These are phyloP conservation scores for Cetradonia linearis DNA, from an alignment of 495 filamentous ascomycete species.

Conservation along the genomic window DNA sequence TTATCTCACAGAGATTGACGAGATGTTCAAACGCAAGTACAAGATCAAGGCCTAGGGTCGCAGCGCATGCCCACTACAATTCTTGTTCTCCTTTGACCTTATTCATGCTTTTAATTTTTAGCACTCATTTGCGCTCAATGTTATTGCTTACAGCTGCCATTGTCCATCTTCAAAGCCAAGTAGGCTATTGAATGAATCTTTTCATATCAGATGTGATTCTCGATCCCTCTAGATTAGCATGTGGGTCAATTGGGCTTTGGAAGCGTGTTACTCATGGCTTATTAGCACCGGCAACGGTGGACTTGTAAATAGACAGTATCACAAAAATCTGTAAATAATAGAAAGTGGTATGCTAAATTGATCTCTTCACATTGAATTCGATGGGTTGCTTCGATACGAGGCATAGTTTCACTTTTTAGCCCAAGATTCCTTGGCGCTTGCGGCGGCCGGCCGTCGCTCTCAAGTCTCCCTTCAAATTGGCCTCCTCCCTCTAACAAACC, in stretches of 20 bases:
- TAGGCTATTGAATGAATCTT: background rate
- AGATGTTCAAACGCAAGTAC: slow-evolving; percentile 91
- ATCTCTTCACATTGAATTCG: background rate
- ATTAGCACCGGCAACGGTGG: background rate
- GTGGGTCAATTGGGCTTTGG: background rate
- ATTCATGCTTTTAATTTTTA: background rate
- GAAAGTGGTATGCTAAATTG: background rate
- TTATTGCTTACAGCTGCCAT: background rate
- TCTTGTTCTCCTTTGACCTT: background rate
- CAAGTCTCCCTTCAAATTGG: background rate
- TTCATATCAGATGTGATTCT: background rate
- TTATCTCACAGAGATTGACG: slow-evolving; percentile 82
- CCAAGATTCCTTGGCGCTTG: background rate
- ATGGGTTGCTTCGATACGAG: background rate
- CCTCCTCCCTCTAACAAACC: background rate
- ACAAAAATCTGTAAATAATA: background rate
- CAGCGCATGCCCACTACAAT: background rate
- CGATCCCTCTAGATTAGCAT: background rate
- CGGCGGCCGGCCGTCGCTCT: background rate
- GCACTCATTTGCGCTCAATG: background rate
- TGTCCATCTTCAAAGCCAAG: background rate
- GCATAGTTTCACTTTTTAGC: background rate
- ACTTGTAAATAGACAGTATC: background rate
- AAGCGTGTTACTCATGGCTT: background rate
- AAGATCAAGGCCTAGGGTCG: slow-evolving; percentile 65